phyloP scores from a whole-genome alignment of 2,329 filamentous ascomycete species.

The Pezicula radicicola region DNA sequence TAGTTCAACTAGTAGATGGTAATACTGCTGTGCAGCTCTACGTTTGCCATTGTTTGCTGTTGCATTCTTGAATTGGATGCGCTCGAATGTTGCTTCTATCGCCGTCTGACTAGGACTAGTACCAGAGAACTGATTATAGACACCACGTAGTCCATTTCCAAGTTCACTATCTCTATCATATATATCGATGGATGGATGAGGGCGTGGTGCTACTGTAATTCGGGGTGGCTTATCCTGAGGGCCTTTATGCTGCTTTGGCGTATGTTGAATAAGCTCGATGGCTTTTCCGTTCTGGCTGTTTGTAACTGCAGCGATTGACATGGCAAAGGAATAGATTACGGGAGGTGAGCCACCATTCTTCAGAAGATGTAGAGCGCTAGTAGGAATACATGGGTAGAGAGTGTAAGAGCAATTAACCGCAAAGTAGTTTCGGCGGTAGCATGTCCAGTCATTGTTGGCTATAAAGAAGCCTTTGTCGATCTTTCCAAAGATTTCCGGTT shows the following conservation, averaged over 20 bases:
- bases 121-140: constrained; percentile 11
- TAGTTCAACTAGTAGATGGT: constrained; percentile 67
- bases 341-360: constrained; percentile 15
- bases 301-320: constrained; percentile 65
- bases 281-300: constrained; percentile 59
- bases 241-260: constrained; percentile 70
- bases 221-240: constrained; percentile 60
- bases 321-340: constrained; percentile 56
- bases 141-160: constrained; percentile 10
- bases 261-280: constrained; percentile 71
- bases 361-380: constrained; percentile 37
- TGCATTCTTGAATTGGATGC: constrained; percentile 73
- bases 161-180: constrained; percentile 19
- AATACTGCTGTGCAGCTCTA: constrained; percentile 70
- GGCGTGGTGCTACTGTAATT: constrained; percentile 31
- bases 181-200: constrained; percentile 19
- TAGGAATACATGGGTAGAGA: constrained; percentile 42
- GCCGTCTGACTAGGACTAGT: constrained; percentile 17
- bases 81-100: constrained; percentile 52
- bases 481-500: constrained; percentile 61
- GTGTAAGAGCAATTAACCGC: constrained; percentile 62
- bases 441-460: constrained; percentile 67
- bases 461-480: constrained; percentile 71
- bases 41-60: constrained; percentile 75
- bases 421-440: constrained; percentile 73